Base-by-base conservation (phyloP, 345 rosid species). In the Lagerstroemia speciosa region DNA sequence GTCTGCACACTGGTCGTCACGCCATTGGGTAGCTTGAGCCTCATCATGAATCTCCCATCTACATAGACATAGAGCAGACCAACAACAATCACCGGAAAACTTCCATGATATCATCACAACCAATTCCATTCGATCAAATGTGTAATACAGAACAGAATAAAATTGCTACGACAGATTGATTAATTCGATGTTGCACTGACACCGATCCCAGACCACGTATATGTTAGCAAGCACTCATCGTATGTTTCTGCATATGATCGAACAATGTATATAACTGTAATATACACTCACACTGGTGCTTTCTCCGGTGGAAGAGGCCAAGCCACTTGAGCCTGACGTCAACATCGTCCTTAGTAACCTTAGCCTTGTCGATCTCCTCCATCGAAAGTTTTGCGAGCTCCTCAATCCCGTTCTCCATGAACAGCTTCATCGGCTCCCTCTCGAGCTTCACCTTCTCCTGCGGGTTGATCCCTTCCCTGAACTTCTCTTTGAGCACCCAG, bases 21-120 rank as follows among this genome's bases (percentile, higher is more conserved):
- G 41, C 97, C 98, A 76, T 93, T 91, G 60, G 98, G 98, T 55
- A 91, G 81, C 83, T 93, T 93, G 69, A 93, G 66, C 75, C 98
- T 89, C 96, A 93, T 93, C 98, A 93, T 93, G 78, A 93, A 93
- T 75, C 95, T 83, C 29, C 97, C 98, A 82, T 93, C 98, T 91
- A 74, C 60, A 46, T 68, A 72, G 45, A 26, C 71, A 30, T 37
- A 65, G 37, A 19, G 12, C 14, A 67, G 66, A 60, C 19, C 34
- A 27, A 27, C 5, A 29, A 57, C 1, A 33, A n/a, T 12, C 11
- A 10, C 14, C 7, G 14, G 5, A 57, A 57, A 7, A 57, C 22
- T 8, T 6, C 61, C n/a, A 55, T 50, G 5, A 50, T 17, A 14
- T 19, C 52, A 19, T 14, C 55, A 19, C 19, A 36, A 4, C 38